Evolutionary conservation across 2,329 filamentous ascomycete species (phyloP).

Genomic region (Neopestalotiopsis sp.): DNA sequence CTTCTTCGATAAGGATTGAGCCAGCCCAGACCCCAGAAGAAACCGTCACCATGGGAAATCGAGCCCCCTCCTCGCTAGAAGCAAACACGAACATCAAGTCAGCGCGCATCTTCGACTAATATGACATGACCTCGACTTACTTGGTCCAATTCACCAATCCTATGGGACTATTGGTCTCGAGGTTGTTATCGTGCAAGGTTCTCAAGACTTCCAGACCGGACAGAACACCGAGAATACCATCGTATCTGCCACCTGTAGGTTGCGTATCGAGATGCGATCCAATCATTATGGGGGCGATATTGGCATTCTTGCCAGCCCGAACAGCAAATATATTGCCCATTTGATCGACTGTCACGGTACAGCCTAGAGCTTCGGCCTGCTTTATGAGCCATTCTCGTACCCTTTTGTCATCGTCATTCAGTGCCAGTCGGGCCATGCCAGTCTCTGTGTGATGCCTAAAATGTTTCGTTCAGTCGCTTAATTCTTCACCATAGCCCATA

Average conservation of each 20-base stretch:
- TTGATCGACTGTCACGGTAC: constrained; percentile 69
- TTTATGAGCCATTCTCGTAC: constrained; percentile 77
- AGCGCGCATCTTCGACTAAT: too few species aligned
- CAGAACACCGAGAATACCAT: constrained; percentile 77
- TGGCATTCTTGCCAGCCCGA: constrained; percentile 63
- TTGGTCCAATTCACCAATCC: constrained; percentile 83
- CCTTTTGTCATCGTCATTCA: constrained; percentile 73
- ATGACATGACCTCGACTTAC: constrained; percentile 21
- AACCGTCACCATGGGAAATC: constrained; percentile 77
- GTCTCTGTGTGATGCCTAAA: constrained; percentile 51
- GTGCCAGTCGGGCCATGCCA: constrained; percentile 76
- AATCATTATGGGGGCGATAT: constrained; percentile 65
- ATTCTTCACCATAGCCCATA: too few species aligned
- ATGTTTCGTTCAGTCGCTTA: too few species aligned
- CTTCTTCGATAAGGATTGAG: constrained; percentile 63
- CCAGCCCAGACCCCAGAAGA: constrained; percentile 79
- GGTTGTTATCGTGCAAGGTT: constrained; percentile 68
- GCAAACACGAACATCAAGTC: too few species aligned
- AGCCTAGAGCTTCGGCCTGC: constrained; percentile 66
- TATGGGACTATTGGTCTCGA: constrained; percentile 73
- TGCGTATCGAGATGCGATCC: constrained; percentile 74
- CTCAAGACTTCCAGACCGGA: constrained; percentile 75
- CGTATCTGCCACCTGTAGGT: constrained; percentile 69
- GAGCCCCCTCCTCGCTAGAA: constrained; percentile 73
- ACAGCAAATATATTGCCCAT: constrained; percentile 85